Evolutionary conservation across 495 filamentous ascomycete species (phyloP).

Genomic region (Penicillium egyptiacum): DNA sequence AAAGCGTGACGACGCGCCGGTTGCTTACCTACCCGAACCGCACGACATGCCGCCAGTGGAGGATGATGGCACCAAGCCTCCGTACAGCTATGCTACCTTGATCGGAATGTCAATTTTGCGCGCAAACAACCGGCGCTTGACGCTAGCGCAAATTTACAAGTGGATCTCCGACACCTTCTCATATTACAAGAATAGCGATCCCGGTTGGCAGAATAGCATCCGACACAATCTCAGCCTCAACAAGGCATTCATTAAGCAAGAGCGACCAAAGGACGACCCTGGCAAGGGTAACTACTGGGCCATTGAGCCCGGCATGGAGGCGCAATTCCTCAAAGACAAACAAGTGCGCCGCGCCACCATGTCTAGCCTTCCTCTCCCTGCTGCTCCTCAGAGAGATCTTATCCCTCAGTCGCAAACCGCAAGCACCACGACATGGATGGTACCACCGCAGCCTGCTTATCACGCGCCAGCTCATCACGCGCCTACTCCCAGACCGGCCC

Average conservation of each 20-base stretch:
- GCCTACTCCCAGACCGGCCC: constrained; percentile 22
- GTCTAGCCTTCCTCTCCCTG: constrained; percentile 45
- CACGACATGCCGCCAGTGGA: constrained; percentile 75
- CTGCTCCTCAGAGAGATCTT: constrained; percentile 36
- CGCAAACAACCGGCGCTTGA: constrained; percentile 78
- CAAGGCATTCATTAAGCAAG: constrained; percentile 95
- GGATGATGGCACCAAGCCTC: constrained; percentile 87
- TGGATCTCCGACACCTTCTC: constrained; percentile 95
- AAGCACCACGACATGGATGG: constrained; percentile 43
- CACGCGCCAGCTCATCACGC: constrained; percentile 17
- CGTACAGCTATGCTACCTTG: constrained; percentile 89
- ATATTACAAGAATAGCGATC: constrained; percentile 78
- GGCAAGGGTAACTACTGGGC: constrained; percentile 99
- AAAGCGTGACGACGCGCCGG: constrained; percentile 47
- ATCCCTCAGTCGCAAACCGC: constrained; percentile 30
- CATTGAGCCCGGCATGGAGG: constrained; percentile 84
- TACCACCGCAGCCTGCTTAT: constrained; percentile 33
- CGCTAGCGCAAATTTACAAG: constrained; percentile 96
- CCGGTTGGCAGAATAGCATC: constrained; percentile 98
- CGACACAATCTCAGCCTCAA: constrained; percentile 97
- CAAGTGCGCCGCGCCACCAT: constrained; percentile 56
- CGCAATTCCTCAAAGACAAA: constrained; percentile 86
- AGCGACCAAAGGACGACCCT: constrained; percentile 94
- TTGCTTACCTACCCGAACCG: constrained; percentile 62
- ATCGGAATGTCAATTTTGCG: constrained; percentile 97